Conservation (phyloP, 805 yeast species). For the Myxozyma sirexii region DNA sequence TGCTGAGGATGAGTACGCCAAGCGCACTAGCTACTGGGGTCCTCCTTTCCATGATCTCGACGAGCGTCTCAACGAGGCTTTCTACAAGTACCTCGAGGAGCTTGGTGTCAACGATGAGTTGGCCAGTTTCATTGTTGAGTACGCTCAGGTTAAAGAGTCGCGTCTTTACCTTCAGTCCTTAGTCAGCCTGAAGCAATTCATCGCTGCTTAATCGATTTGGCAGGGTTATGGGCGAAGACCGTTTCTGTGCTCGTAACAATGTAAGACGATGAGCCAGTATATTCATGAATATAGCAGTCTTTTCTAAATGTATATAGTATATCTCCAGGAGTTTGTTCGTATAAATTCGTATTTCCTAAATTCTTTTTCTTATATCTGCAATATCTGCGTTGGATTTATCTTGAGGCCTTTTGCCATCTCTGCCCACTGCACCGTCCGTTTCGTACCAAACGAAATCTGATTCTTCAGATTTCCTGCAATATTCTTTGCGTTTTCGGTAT, state of each 20-base stretch:
- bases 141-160: constrained; percentile 19
- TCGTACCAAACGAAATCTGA: constrained; percentile 20
- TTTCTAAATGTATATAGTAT: constrained; percentile 3
- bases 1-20: constrained; percentile 5
- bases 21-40: constrained; percentile 28
- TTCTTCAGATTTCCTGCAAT: constrained; percentile 6
- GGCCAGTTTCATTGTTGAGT: constrained; percentile 18
- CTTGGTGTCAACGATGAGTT: constrained; percentile 19
- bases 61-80: constrained; percentile 19
- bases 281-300: no score
- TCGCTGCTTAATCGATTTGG: constrained; percentile 13
- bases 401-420: constrained; percentile 17
- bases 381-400: constrained; percentile 10
- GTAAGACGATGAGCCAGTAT: no score
- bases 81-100: constrained; percentile 17
- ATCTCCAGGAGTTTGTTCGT: background rate
- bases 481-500: constrained; percentile 2
- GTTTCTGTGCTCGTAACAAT: background rate
- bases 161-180: constrained; percentile 21
- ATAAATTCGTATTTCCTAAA: no score
- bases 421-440: constrained; percentile 13
- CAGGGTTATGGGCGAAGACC: background rate
- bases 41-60: constrained; percentile 31
- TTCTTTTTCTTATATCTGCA: background rate
- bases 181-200: constrained; percentile 10